Evolutionary conservation across 2,329 filamentous ascomycete species (phyloP), one percentile per base, ranked within the genome.

Genomic region (Fusarium penzigii): DNA sequence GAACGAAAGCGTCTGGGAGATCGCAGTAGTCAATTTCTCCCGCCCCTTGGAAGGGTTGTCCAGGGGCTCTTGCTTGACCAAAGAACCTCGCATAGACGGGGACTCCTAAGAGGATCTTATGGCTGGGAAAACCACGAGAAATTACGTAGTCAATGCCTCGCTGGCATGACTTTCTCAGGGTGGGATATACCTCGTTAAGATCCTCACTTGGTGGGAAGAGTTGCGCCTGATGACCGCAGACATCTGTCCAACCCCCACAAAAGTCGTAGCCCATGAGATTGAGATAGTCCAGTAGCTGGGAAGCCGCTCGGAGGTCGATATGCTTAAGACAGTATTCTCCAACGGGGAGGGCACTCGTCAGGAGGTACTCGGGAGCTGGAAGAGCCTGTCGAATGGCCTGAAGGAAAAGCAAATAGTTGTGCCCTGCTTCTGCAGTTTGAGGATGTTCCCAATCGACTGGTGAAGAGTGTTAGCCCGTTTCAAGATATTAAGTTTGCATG

Each of bases 261-360:
- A 87, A 87, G 66, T 89, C 86, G 64, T 89, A 89, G 12, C 80
- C 77, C 86, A 89, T 89, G 42, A 89, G 73, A 62, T 88, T 87
- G 55, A 88, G 71, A 61, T 81, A 75, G 65, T 88, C 84, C 42
- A 88, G 75, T 38, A 82, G 71, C 4, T 72, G 59, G 2, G 78
- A 74, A 2, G 81, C 79, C 11, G 75, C 71, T 3, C 62, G 59
- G 5, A 88, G 71, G 56, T 86, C 76, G 63, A 88, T 84, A 63
- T 87, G 74, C 55, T 75, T 75, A 17, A 88, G 74, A 13, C 80
- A 82, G 76, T 84, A 88, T 62, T 83, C 75, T 2, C 83, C 84
- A 1, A 80, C 81, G 2, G 85, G 84, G 2, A 89, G 77, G 9
- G 85, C 85, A 2, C 83, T 81, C 2, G 83, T 81, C 25, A 89